Base-by-base conservation (phyloP, 345 rosid genomes). In the Citropsis articulata region DNA sequence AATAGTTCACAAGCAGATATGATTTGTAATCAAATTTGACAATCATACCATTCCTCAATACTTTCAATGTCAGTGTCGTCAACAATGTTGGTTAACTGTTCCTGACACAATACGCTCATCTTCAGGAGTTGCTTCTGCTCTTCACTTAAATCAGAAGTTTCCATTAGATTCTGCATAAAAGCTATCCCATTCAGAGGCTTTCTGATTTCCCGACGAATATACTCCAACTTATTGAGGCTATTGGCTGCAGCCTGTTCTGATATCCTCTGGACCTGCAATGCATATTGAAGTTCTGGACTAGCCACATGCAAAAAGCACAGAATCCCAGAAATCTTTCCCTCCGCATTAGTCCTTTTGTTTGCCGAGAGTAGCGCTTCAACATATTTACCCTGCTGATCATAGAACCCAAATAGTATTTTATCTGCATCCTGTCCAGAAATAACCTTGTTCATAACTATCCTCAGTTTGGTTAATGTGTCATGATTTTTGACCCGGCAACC, bases 261-360 rank as follows among this genome's bases (percentile, higher is more conserved):
- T 56, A 91, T 80, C 83, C 73, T 84, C 84, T 92, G 94, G 77
- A 92, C 88, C 85, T 87, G 91, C 83, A 92, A 78, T 53, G 97
- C 92, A 72, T 90, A 89, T 77, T 90, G 93, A 72, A 94, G 92
- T 68, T 94, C 94, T 24, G 93, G 92, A 73, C 98, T 91, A 50
- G 94, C 85, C 33, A 94, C 91, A 68, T 91, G 91, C 83, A 94
- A 78, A 80, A 94, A 94, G 84, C 89, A 94, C 75, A 92, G 78
- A 66, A 85, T 83, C 27, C 98, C 98, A 31, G 87, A 87, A 71
- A 90, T 84, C 53, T 78, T 85, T 84, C 97, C 97, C 62, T 87
- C 91, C 1, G 87, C 74, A 53, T 90, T 88, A 60, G 89, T 86
- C 75, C 84, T 91, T 83, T 83, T 89, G 83, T 80, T 94, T 71